These are phyloP conservation scores for Globisporangium spinosum DNA, from an alignment of 352 stramenopile genomes.

Conservation along the genomic window DNA sequence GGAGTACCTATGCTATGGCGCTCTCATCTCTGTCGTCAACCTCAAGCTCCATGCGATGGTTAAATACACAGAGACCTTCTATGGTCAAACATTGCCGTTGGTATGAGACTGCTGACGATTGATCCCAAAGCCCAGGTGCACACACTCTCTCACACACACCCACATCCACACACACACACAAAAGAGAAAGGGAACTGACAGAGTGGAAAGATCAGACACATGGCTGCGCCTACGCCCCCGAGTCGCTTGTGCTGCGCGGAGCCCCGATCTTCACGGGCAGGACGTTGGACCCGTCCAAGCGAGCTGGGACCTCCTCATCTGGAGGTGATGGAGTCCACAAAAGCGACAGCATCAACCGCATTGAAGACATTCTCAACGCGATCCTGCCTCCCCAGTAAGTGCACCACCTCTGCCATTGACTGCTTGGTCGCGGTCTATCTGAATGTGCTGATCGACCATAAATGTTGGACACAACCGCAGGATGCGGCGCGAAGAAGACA, in stretches of 20 bases:
- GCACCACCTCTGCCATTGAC: neutral
- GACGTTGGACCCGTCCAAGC: constrained; percentile 57
- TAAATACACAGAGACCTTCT: neutral
- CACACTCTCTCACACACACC: too few relatives aligned
- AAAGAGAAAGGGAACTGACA: neutral
- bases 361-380: constrained; percentile 78
- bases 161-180: neutral
- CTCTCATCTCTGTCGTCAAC: neutral
- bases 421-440: neutral
- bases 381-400: constrained; percentile 69
- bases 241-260: constrained; percentile 88
- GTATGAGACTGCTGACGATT: neutral
- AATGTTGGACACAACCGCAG: constrained; percentile 21
- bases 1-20: neutral
- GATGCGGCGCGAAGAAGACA: constrained; percentile 77
- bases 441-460: too few relatives aligned
- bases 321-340: constrained; percentile 26
- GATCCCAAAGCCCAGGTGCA: neutral
- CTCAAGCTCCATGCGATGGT: neutral
- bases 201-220: constrained; percentile 21
- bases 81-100: neutral
- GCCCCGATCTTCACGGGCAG: constrained; percentile 90
- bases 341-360: constrained; percentile 46
- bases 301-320: constrained; percentile 23
- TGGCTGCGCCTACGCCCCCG: constrained; percentile 61